Evolutionary conservation across 371 early-diverging fungal genomes (phyloP), one percentile per base, ranked within the genome.

Genomic region (Mucor lusitanicus): DNA sequence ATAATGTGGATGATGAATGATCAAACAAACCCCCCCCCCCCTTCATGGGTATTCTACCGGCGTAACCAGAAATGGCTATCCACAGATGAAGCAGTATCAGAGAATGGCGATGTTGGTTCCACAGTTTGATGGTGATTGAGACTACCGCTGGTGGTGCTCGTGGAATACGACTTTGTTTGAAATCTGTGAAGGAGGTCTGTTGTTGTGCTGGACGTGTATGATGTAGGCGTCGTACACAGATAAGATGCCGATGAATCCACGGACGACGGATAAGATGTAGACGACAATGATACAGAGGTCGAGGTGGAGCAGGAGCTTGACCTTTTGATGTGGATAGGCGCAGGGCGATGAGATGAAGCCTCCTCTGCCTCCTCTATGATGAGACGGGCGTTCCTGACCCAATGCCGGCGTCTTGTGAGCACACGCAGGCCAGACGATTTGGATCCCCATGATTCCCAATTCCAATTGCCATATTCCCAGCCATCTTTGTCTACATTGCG

Each of bases 381-480:
- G 12, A 69, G 61, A 25, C 67, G 61, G 15, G 73, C 73, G 30
- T 70, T 63, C 50, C 70, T 59, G 17, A 62, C 30, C 74, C 74
- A 73, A 32, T 61, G 57, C 25, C 74, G 59, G 42, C 74, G 70
- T 63, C 74, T 63, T 27, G 74, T 73, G 28, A 73, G 55, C 13
- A 65, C 53, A n/a, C 46, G 53, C 44, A 67, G 25, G 12, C 67
- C 64, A 56, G 59, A 32, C 19, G 67, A 59, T 35, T 42, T 37
- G 6, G 63, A 27, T 6, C 64, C 39, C 67, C 67, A 67, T 7
- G 27, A 11, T 48, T 63, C 50, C 74, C 74, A 73, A 30, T 67
- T 67, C 39, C 58, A 70, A 7, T 50, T 53, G 28, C 74, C 74
- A 54, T 73, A 73, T 44, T 73, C 74, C 70, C 70, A 73, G 0